Percentiles rank a stretch among this genome's conserved stretches.
phyloP scores from a whole-genome alignment of 192 early-diverging fungal genomes.

The Podila clonocystis region DNA sequence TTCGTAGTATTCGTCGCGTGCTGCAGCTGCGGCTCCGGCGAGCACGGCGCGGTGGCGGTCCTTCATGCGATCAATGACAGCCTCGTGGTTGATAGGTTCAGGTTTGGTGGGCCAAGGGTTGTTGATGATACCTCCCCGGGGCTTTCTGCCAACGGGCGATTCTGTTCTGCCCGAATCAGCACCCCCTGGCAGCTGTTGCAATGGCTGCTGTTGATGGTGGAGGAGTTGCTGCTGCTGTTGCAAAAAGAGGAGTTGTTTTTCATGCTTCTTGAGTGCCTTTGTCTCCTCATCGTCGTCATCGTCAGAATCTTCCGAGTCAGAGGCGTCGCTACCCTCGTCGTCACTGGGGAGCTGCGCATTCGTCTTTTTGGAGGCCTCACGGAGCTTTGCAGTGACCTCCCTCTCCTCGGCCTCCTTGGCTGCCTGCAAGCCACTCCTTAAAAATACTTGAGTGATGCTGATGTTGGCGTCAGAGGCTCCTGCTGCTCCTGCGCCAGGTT shows the following conservation, averaged over 20 bases:
- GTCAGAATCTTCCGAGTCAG: conserved; percentile 21
- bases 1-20: conserved; percentile 35
- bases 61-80: conserved; percentile 40
- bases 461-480: conserved; percentile 5
- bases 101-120: neutral
- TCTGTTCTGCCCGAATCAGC: neutral
- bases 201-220: conserved; percentile 8
- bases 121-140: neutral
- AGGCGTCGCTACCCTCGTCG: conserved; percentile 27
- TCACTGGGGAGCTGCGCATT: conserved; percentile 41
- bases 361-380: conserved; percentile 28
- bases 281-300: neutral
- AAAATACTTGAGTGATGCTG: conserved; percentile 2
- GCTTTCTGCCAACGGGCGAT: neutral
- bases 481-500: neutral
- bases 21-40: conserved; percentile 16
- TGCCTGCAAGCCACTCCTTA: neutral
- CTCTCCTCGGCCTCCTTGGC: conserved; percentile 16
- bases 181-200: conserved; percentile 5
- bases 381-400: conserved; percentile 12
- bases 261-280: neutral
- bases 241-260: conserved; percentile 7
- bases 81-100: conserved; percentile 10
- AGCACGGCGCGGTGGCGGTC: conserved; percentile 32
- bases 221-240: conserved; percentile 6